Evolutionary conservation across 371 early-diverging fungal genomes (phyloP), one percentile per base, ranked within the genome.

Genomic region (Mucor velutinosus): DNA sequence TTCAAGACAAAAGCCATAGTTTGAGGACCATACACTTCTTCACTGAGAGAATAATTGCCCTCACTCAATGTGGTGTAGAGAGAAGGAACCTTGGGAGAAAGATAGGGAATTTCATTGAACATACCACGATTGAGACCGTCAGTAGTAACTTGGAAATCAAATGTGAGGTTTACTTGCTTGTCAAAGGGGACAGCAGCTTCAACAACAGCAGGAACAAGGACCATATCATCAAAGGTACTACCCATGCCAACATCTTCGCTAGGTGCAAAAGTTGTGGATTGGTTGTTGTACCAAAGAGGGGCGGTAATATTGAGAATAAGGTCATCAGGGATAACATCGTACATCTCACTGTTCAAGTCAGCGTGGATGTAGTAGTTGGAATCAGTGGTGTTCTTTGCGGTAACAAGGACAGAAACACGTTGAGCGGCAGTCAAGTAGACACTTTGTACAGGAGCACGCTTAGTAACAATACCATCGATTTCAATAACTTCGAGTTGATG

Each of bases 401-500:
- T 91, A 25, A 92, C 89, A 21, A 92, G 82, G 19, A 92, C 89
- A 19, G 90, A 88, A 60, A 87, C 74, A 62, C 92, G 87, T 77
- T 92, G 92, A 19, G 89, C 92, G 27, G 92, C 84, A 8, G 88
- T 82, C 47, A 92, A 64, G 19, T 81, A 83, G 61, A 91, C 80
- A 57, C 75, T 82, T n/a, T 77, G 60, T 37, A 90, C 87, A 11
- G 81, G 74, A 12, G 71, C 80, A 17, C 88, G 89, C 62, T 84
- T 63, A 15, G 83, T 79, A 53, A 87, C 86, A 15, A 86, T 84
- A 58, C 95, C 95, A 67, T 95, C 95, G 21, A 89, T 83, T 78
- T 94, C 95, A 61, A 95, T 92, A 37, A 95, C 77, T 58, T 88
- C 80, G 77, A 95, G 71, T 33, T 84, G 78, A 75, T 94, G 95